These are phyloP conservation scores for Microstegium vimineum DNA, from an alignment of 176 grass and related monocot genomes.

Conservation along the genomic window DNA sequence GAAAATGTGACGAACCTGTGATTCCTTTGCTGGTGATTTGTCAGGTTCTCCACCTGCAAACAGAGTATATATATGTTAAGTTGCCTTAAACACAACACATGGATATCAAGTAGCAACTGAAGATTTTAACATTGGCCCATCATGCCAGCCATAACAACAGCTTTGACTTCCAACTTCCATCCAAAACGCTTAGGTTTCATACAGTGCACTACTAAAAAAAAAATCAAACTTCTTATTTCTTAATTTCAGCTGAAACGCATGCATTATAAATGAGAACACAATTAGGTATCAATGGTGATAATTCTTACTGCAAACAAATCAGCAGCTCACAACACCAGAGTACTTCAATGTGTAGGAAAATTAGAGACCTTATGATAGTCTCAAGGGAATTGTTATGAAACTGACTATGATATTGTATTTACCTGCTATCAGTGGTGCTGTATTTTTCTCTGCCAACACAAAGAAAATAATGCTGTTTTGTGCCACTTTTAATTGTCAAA, in stretches of 20 bases:
- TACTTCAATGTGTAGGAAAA: background rate
- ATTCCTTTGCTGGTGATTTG: conserved; percentile 25
- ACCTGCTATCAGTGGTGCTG: background rate
- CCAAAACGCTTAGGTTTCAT: background rate
- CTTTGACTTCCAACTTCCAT: background rate
- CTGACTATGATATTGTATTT: background rate
- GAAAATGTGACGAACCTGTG: conserved; percentile 27
- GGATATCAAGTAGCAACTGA: background rate
- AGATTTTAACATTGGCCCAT: background rate
- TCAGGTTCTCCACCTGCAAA: conserved; percentile 22
- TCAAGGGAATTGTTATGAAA: background rate
- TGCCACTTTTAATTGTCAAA: background rate
- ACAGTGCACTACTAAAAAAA: background rate
- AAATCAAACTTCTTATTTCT: background rate
- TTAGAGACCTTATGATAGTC: background rate
- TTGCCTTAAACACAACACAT: conserved; percentile 13
- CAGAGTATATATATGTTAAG: background rate
- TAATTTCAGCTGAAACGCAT: background rate
- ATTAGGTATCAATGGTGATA: background rate
- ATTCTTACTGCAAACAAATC: background rate
- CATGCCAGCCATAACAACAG: background rate
- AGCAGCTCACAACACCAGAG: background rate
- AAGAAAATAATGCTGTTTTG: background rate
- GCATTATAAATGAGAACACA: background rate
- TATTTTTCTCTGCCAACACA: background rate